Base-by-base conservation (phyloP, 495 filamentous ascomycete genomes). In the Penicillium tannophilum region DNA sequence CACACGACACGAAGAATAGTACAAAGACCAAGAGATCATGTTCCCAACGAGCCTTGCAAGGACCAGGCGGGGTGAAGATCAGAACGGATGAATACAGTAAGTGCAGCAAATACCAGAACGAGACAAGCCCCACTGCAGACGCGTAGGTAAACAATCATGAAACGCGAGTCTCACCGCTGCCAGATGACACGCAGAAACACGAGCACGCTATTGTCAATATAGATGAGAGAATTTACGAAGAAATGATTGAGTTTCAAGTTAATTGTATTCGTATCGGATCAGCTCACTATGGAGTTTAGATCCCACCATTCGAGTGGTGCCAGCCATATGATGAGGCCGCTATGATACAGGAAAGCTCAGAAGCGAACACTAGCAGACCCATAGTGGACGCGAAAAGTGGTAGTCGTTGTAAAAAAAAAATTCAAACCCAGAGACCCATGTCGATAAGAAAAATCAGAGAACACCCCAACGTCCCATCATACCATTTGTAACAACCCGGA, bases 381-480 rank as follows among this genome's bases (percentile, higher is more conserved):
- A 63, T 72, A 75, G 72, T 76, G 74, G 74, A 76, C 70, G 74
- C 72, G 60, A 64, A 73, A 76, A 75, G 64, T 74, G 69, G 66
- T 68, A 76, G 62, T 73, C 71, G 66, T 65, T 67, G 62, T 74
- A 71, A 61, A 68, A 70, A 62, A 67, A 74, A 72, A n/a, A n/a
- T 72, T 62, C 66, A 79, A 77, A 76, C 77, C 77, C 77, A 78
- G 69, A 76, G 72, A 76, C 76, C 77, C 77, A 80, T 80, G 72
- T 75, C 66, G 62, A 69, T 68, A 75, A 71, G 71, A 74, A 67
- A 75, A 71, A 72, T 71, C 70, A 76, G 64, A 78, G 70, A 79
- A 79, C 77, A 79, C 77, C 77, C 72, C 75, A 78, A 80, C 77
- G 77, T 76, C 77, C 77, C 75, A 68, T 77, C 75, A 74, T 80